Evolutionary conservation across 139 green algal species (phyloP), one percentile per base, ranked within the genome.

Genomic region (Pleodorina starrii): DNA sequence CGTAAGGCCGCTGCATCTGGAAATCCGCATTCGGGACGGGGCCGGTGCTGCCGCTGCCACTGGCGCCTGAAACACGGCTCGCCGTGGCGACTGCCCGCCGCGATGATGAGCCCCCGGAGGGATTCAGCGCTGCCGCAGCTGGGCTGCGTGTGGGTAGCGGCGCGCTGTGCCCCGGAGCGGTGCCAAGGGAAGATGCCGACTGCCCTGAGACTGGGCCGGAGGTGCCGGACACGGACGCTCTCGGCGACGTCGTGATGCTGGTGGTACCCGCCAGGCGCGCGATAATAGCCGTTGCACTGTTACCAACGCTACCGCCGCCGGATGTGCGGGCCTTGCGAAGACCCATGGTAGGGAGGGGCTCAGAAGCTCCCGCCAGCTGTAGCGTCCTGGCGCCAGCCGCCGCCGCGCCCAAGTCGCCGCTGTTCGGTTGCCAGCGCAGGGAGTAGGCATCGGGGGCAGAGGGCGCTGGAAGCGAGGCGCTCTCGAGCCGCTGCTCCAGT

Each of bases 231-330:
- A 16, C 75, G 29, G 32, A 44, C 10, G n/a, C n/a, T n/a, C n/a
- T n/a, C n/a, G 46, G 32, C 44, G 75, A 83, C 46, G 5, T 16
- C 2, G 38, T 51, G 35, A 40, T 77, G 69, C 71, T 81, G 42
- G 73, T 60, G 12, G 76, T 84, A 21, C 76, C 76, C 12, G 76
- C 51, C 32, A 84, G 76, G 32, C 50, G 48, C 6, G 35, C 50
- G 76, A 84, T 84, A 4, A 84, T 35, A 3, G 48, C 48, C 29
- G 50, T 42, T 9, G 76, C 76, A 19, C 76, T 69, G 48, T 23
- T 35, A 32, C 5, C 16, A 46, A 4, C 25, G 66, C 66, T 75
- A 32, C n/a, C 32, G 66, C 66, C 35, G 66, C 32, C n/a, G n/a
- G n/a, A n/a, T n/a, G n/a, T 71, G 60, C 60, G 10, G 12, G 48